Conservation (phyloP, 176 grass and related monocot genomes). For the Calamus simplicifolius region DNA sequence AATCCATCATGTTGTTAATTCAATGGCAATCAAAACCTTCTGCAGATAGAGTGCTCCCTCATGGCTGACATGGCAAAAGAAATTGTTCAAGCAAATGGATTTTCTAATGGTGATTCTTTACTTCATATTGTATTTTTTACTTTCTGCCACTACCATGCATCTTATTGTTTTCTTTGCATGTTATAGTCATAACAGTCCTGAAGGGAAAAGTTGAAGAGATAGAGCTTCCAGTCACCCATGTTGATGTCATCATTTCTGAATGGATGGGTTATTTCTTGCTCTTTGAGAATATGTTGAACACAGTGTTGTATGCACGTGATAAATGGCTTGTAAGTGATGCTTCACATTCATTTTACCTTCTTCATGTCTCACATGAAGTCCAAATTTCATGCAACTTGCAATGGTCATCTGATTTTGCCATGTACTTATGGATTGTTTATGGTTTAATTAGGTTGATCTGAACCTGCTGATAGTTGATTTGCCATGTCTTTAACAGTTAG, state of each 20-base stretch:
- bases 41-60: slow-evolving; percentile 91
- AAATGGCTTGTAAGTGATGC: slow-evolving; percentile 93
- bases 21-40: slow-evolving; percentile 1
- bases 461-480: too few relatives aligned
- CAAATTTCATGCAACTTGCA: too few relatives aligned
- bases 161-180: slow-evolving; percentile 1
- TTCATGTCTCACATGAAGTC: background rate
- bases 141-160: background rate
- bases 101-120: slow-evolving; percentile 52
- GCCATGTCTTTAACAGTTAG: too few relatives aligned
- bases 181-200: slow-evolving; percentile 80
- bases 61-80: slow-evolving; percentile 99
- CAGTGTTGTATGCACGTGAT: slow-evolving; percentile 92
- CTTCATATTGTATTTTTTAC: slow-evolving; percentile 4
- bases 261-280: slow-evolving; percentile 99
- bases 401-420: too few relatives aligned
- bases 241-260: slow-evolving; percentile 91
- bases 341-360: background rate
- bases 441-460: too few relatives aligned
- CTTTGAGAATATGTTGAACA: slow-evolving; percentile 99
- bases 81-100: slow-evolving; percentile 80
- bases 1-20: too few relatives aligned
- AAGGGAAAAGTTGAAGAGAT: slow-evolving; percentile 98
- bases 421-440: too few relatives aligned
- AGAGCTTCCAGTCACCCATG: slow-evolving; percentile 77